These are phyloP conservation scores for Fusarium aywerte DNA, from an alignment of 2,329 filamentous ascomycete genomes.

Conservation along the genomic window DNA sequence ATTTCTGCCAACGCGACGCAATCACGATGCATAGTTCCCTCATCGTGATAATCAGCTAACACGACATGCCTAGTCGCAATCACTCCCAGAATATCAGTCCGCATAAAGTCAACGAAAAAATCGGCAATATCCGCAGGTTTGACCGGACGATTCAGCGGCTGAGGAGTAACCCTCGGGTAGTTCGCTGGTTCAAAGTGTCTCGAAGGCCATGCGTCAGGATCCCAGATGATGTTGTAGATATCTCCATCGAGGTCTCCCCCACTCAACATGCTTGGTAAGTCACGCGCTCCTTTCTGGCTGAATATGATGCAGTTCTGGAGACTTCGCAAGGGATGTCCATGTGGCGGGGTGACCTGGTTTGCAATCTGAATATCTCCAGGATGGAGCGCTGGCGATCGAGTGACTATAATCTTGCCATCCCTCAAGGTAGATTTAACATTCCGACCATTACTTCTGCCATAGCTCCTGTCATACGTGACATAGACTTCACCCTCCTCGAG, in stretches of 20 bases:
- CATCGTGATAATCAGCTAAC: constrained; percentile 65
- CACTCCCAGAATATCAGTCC: constrained; percentile 70
- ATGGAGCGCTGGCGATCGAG: constrained; percentile 83
- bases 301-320: constrained; percentile 83
- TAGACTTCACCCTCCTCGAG: constrained; percentile 76
- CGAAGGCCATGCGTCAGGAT: constrained; percentile 60
- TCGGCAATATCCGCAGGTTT: constrained; percentile 74
- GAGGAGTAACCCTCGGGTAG: constrained; percentile 69
- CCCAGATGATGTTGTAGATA: constrained; percentile 82
- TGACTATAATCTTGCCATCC: constrained; percentile 68
- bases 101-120: constrained; percentile 85
- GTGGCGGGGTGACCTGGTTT: constrained; percentile 68
- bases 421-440: constrained; percentile 48
- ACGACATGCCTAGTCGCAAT: constrained; percentile 74
- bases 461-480: constrained; percentile 63
- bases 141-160: constrained; percentile 71
- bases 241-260: constrained; percentile 90
- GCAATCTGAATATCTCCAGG: constrained; percentile 82
- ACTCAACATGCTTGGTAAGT: constrained; percentile 80
- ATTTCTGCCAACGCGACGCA: constrained; percentile 69
- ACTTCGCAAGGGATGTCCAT: constrained; percentile 66
- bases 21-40: constrained; percentile 62
- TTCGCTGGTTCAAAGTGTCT: constrained; percentile 69
- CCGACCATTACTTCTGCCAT: constrained; percentile 33
- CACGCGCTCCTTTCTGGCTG: constrained; percentile 74